Conservation (phyloP, 495 filamentous ascomycete genomes). For the Xylaria acuta region DNA sequence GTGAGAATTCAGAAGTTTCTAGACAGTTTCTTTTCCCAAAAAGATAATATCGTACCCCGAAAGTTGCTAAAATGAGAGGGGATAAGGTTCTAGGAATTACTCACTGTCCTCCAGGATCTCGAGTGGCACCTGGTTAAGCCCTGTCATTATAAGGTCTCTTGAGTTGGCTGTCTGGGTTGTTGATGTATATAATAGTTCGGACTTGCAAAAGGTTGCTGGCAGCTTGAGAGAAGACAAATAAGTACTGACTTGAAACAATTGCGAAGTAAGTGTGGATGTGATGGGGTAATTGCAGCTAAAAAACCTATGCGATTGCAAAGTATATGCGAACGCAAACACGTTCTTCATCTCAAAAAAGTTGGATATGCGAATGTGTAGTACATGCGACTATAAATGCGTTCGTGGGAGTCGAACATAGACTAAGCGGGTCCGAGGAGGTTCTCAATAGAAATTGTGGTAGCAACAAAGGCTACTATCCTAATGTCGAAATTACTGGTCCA, state of each 20-base stretch:
- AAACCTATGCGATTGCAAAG: slow-evolving; percentile 10
- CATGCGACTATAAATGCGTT: slow-evolving; percentile 4
- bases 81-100: too few species aligned
- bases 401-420: neutral
- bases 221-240: neutral
- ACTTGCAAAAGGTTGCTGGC: neutral
- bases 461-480: too few species aligned
- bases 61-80: too few species aligned
- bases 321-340: too few species aligned
- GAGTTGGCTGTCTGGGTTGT: neutral
- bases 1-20: too few species aligned
- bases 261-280: neutral
- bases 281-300: neutral
- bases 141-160: neutral
- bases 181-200: neutral
- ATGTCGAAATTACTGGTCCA: too few species aligned
- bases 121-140: neutral
- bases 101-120: slow-evolving; percentile 19
- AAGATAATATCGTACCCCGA: too few species aligned
- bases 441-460: too few species aligned
- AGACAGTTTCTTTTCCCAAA: too few species aligned
- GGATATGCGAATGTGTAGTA: neutral
- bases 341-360: neutral
- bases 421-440: neutral
- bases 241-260: neutral